phyloP scores from a whole-genome alignment of 176 grass and related monocot genomes.

The Bromus sterilis region DNA sequence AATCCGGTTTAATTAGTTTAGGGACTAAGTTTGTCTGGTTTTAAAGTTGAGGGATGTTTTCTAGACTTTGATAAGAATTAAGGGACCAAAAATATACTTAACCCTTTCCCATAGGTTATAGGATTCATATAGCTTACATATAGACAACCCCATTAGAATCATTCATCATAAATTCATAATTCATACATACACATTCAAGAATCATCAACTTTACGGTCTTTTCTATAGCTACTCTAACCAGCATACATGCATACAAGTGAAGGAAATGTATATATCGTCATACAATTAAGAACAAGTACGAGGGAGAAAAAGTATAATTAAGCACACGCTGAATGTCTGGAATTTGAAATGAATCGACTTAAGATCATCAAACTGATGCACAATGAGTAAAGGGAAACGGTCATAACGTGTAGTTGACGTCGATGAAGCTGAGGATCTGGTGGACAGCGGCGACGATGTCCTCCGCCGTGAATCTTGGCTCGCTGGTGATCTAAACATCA shows the following conservation, averaged over 20 bases:
- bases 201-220: not conserved
- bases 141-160: not conserved
- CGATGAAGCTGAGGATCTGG: slow-evolving; percentile 90
- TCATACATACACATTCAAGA: not conserved
- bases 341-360: not conserved
- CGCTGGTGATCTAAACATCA: slow-evolving; percentile 41
- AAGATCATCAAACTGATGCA: not conserved
- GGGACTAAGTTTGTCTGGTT: no score
- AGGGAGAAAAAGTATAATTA: not conserved
- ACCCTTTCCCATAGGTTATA: no score
- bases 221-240: not conserved
- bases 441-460: slow-evolving; percentile 88
- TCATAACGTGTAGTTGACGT: slow-evolving; percentile 55
- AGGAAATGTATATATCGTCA: not conserved
- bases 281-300: not conserved
- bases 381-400: not conserved
- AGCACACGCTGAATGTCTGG: not conserved
- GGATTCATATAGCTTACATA: no score
- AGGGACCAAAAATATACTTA: no score
- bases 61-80: no score
- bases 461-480: slow-evolving; percentile 70
- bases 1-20: no score
- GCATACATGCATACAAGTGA: slow-evolving; percentile 9
- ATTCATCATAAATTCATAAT: not conserved
- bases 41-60: no score